Percentiles rank a stretch among this genome's conserved stretches.
Evolutionary conservation across 768 basidiomycete genomes (phyloP).

Genomic region (Amanita molliuscula): DNA sequence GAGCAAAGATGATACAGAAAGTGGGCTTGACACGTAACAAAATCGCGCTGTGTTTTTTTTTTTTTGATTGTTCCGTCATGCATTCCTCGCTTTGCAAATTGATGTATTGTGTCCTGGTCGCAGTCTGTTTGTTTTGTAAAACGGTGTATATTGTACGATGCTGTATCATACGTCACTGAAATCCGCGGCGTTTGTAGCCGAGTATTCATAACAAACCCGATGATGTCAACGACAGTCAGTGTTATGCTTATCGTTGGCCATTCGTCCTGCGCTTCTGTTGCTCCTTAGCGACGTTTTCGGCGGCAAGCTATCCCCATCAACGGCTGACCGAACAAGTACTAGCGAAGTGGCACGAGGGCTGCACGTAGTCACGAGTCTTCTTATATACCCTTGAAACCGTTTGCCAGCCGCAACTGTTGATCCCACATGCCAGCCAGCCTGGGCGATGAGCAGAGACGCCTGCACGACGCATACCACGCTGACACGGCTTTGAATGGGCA

Average conservation of each 20-base stretch:
- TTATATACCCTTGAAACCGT: neutral
- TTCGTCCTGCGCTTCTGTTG: too few species aligned
- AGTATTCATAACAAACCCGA: too few species aligned
- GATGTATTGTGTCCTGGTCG: neutral
- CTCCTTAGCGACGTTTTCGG: neutral
- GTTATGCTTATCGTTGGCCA: too few species aligned
- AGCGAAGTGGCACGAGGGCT: neutral
- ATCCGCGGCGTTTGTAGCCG: too few species aligned
- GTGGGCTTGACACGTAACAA: neutral
- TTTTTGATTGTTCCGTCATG: neutral
- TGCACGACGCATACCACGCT: neutral
- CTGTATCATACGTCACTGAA: neutral
- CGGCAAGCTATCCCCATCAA: neutral
- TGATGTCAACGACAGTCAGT: too few species aligned
- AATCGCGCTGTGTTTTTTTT: neutral
- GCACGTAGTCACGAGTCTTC: neutral
- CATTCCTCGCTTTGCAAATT: neutral
- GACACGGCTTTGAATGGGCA: neutral
- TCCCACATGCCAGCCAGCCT: neutral
- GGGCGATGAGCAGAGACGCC: neutral
- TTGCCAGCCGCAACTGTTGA: neutral
- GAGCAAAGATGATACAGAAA: slow-evolving; percentile 1
- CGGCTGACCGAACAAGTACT: neutral
- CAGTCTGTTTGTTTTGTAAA: neutral
- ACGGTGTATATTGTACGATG: neutral